Evolutionary conservation across 208 protist genomes (phyloP), one percentile per base, ranked within the genome.

Genomic region (Tetramitus jugosus): DNA sequence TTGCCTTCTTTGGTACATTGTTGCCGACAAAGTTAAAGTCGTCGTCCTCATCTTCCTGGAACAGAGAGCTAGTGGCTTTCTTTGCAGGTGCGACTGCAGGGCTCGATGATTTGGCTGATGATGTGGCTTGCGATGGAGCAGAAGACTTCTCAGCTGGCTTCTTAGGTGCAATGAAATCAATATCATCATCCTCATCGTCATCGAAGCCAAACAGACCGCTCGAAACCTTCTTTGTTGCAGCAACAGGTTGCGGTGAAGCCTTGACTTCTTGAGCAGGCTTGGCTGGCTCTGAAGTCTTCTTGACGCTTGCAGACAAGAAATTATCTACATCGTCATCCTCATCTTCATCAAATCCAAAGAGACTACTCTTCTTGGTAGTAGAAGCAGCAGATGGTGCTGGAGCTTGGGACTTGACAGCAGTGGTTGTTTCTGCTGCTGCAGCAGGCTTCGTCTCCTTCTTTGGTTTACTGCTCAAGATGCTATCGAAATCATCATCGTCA

Each of bases 401-500:
- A 0, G 31, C 23, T 8, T 23, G 0, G 2, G 0, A 1, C 8
- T 62, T 20, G 6, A 37, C 7, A 20, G 3, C 6, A 13, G 45
- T 14, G 14, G 14, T 49, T 17, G 14, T 49, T 17, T 49, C 14
- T 4, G 45, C 4, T 49, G 4, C 8, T 17, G 14, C 4, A 49
- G 4, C 45, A 49, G 4, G 4, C 14, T 49, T 49, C 45, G 4
- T 49, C 14, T 49, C 45, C 14, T 49, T 49, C 14, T 49, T 49
- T 49, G 45, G 45, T 49, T 64, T 39, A 20, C 0, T 39, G 1
- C 7, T 39, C 31, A 29, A 29, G 20, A 65, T 40, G 20, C 40
- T 33, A 65, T 65, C 60, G 23, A 40, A n/a, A 37, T 65, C 60
- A 35, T 65, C 60, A 65, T 65, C 60, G 23, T 65, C 60, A 37